phyloP scores from a whole-genome alignment of 108 stramenopile species.

The Craspedostauros australis region DNA sequence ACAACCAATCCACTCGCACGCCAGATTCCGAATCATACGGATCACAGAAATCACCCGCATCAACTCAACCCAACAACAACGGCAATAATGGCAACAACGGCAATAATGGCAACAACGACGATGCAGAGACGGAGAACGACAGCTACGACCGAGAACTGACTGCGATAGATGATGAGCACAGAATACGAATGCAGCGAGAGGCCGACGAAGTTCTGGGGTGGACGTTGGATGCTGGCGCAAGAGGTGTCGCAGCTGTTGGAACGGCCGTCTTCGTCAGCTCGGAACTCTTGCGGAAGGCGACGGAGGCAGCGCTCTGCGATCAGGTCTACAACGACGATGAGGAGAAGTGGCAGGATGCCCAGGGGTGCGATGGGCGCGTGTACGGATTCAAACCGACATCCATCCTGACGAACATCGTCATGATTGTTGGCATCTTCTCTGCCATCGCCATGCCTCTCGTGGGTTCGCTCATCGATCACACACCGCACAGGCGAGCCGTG shows the following conservation, averaged over 20 bases:
- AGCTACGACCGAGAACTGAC: no score
- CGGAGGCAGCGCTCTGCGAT: slow-evolving; percentile 43
- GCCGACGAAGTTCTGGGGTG: slow-evolving; percentile 49
- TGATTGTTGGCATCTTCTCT: slow-evolving; percentile 43
- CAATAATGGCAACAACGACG: no score
- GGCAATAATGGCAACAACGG: no score
- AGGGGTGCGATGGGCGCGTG: slow-evolving; percentile 23
- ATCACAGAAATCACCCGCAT: neutral
- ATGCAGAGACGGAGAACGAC: no score
- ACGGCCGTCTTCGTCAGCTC: slow-evolving; percentile 58
- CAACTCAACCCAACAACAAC: no score
- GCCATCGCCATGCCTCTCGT: slow-evolving; percentile 53
- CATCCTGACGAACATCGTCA: slow-evolving; percentile 49
- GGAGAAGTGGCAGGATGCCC: neutral
- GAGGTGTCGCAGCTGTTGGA: slow-evolving; percentile 37
- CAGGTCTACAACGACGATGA: slow-evolving; percentile 4
- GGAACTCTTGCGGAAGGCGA: slow-evolving; percentile 55
- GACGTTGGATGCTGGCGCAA: slow-evolving; percentile 51
- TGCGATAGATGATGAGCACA: neutral
- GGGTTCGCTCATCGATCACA: slow-evolving; percentile 71
- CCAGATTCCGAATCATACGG: neutral
- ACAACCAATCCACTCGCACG: neutral
- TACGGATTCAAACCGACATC: slow-evolving; percentile 59
- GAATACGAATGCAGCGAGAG: neutral
- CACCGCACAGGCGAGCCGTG: slow-evolving; percentile 39